Evolutionary conservation across 2,329 filamentous ascomycete genomes (phyloP).

Genomic region (Fusarium sp.): DNA sequence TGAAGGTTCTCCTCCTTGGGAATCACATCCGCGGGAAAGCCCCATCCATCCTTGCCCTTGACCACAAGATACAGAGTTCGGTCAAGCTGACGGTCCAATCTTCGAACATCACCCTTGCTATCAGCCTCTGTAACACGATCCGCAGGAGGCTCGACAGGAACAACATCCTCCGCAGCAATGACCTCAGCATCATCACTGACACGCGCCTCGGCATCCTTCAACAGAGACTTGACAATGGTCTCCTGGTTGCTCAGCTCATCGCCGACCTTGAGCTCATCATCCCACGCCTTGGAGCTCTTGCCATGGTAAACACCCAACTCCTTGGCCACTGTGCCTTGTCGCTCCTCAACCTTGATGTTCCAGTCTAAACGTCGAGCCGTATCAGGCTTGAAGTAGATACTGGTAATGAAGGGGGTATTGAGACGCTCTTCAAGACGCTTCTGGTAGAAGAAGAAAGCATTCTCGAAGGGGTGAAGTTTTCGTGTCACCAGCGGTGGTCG

Average conservation of each 20-base stretch:
- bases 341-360: slow-evolving; percentile 84
- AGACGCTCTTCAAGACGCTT: slow-evolving; percentile 95
- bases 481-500: slow-evolving; percentile 89
- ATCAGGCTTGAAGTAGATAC: slow-evolving; percentile 95
- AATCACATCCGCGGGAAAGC: slow-evolving; percentile 81
- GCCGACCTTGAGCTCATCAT: slow-evolving; percentile 87
- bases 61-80: slow-evolving; percentile 90
- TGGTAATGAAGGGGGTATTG: slow-evolving; percentile 85
- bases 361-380: slow-evolving; percentile 88
- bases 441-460: slow-evolving; percentile 96
- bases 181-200: slow-evolving; percentile 71
- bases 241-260: slow-evolving; percentile 74
- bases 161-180: slow-evolving; percentile 67
- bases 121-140: slow-evolving; percentile 83
- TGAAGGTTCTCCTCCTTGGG: slow-evolving; percentile 80
- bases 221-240: slow-evolving; percentile 73
- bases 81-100: slow-evolving; percentile 82
- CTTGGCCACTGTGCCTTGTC: slow-evolving; percentile 77
- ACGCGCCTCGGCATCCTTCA: slow-evolving; percentile 78
- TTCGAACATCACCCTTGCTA: slow-evolving; percentile 75
- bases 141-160: slow-evolving; percentile 76
- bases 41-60: slow-evolving; percentile 80
- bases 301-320: slow-evolving; percentile 89
- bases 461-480: slow-evolving; percentile 86
- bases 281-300: slow-evolving; percentile 78